phyloP scores from a whole-genome alignment of 2,329 filamentous ascomycete genomes.

The Aspergillus fructus region DNA sequence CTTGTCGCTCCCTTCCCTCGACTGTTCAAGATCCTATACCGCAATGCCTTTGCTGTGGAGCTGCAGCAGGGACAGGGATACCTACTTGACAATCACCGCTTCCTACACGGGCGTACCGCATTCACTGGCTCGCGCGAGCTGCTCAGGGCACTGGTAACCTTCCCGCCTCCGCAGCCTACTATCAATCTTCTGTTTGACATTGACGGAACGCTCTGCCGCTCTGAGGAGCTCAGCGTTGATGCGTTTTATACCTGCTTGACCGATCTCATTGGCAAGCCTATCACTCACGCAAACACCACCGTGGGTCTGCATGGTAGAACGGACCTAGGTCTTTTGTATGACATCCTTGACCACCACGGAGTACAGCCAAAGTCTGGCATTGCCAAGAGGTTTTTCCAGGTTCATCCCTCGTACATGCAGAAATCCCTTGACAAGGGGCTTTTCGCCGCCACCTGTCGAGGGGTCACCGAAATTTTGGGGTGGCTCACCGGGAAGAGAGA shows the following conservation, averaged over 20 bases:
- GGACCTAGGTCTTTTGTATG: conserved; percentile 12
- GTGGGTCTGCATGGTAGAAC: conserved; percentile 16
- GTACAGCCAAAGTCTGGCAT: conserved; percentile 4
- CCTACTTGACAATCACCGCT: conserved; percentile 15
- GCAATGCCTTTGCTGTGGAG: conserved; percentile 7
- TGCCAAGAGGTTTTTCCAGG: conserved; percentile 5
- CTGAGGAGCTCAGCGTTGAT: conserved; percentile 16
- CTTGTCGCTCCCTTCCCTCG: conserved; percentile 5
- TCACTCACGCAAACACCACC: conserved; percentile 14
- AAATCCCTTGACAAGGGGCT: conserved; percentile 11
- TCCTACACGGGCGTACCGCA: conserved; percentile 12
- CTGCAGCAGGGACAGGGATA: conserved; percentile 14
- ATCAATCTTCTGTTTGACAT: conserved; percentile 15
- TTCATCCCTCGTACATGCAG: conserved; percentile 13
- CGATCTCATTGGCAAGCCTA: conserved; percentile 11
- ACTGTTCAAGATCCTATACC: conserved; percentile 8
- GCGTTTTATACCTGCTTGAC: conserved; percentile 15
- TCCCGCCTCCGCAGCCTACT: neutral
- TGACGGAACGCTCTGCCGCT: conserved; percentile 16
- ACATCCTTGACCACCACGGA: conserved; percentile 12
- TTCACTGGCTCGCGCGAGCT: conserved; percentile 14
- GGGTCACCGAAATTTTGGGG: conserved; percentile 6
- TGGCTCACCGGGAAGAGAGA: conserved; percentile 6
- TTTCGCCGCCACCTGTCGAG: conserved; percentile 1
- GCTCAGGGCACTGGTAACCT: conserved; percentile 11